A percentile compares a stretch with the other conserved stretches of the same genome.
phyloP scores from a whole-genome alignment of 371 early-diverging fungal genomes.

The Apophysomyces variabilis region DNA sequence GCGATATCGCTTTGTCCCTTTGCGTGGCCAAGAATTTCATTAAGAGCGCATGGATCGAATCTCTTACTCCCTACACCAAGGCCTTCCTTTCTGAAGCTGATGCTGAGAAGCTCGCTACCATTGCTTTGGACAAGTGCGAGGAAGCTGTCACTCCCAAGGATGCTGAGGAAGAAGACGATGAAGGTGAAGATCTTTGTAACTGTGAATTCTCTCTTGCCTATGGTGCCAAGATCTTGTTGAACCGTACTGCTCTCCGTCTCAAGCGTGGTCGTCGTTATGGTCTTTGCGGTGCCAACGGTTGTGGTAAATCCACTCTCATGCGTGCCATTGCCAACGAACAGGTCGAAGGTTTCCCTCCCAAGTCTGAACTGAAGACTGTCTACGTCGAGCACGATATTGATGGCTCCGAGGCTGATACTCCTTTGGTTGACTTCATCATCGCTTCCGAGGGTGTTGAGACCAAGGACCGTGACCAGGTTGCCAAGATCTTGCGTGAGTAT shows the following conservation, averaged over 20 bases:
- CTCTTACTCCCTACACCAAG: constrained; percentile 35
- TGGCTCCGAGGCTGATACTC: constrained; percentile 70
- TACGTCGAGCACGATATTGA: constrained; percentile 80
- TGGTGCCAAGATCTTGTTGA: constrained; percentile 83
- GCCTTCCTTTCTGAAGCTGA: constrained; percentile 27
- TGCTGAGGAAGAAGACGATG: constrained; percentile 65
- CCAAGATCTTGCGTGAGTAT: constrained; percentile 61
- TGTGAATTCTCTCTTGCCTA: constrained; percentile 83
- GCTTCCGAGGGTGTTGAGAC: constrained; percentile 59
- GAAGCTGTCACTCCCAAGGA: constrained; percentile 51
- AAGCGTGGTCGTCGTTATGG: constrained; percentile 72
- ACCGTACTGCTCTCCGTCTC: constrained; percentile 75
- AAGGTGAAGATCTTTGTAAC: constrained; percentile 79
- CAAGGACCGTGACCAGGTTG: constrained; percentile 56
- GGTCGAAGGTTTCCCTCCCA: constrained; percentile 78
- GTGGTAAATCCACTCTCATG: constrained; percentile 91
- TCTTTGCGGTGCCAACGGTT: constrained; percentile 60
- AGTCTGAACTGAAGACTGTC: constrained; percentile 71
- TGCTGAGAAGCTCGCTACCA: constrained; percentile 37
- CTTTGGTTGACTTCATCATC: constrained; percentile 70
- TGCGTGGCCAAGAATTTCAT: constrained; percentile 41
- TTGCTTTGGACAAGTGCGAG: constrained; percentile 44
- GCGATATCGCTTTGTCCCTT: constrained; percentile 37
- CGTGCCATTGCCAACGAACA: constrained; percentile 76
- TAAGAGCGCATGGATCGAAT: constrained; percentile 44